Evolutionary conservation across 2,329 filamentous ascomycete species (phyloP), one percentile per base, ranked within the genome.

Genomic region (Akanthomyces muscarius): DNA sequence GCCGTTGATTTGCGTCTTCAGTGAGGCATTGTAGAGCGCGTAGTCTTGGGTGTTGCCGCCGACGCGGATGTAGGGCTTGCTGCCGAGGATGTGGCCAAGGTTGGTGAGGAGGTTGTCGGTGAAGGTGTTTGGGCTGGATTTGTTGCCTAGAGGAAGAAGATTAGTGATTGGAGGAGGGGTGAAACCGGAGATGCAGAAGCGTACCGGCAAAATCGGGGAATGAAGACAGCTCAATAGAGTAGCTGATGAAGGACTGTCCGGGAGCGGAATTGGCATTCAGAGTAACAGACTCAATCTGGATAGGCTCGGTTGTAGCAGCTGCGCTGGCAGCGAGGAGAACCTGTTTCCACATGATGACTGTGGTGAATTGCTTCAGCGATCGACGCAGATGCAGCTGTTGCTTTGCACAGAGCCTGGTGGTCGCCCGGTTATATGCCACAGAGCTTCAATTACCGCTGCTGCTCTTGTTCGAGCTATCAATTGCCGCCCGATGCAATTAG

Each of bases 1-100:
- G 36, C 85, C 85, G 56, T 85, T 78, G 11, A 82, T 74, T 6
- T 81, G 82, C 7, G 76, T 74, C 1, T 76, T 70, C 6, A 86
- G 79, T 4, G 78, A 79, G 1, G 78, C 73, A 66, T 88, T 80
- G 71, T 85, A 88, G 44, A 88, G 76, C 5, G 84, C 84, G 66
- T 83, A 86, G 73, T 89, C 86, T 72, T 89, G 86, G 0, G 86
- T 88, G 68, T 88, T 89, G n/a, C 86, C 86, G 4, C 86, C 86
- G 1, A 89, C 84, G 18, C 86, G 78, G 62, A 89, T 82, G 67
- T 84, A 79, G 2, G 86, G 86, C 65, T 85, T 86, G 7, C 77
- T 78, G 10, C 85, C 85, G 16, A 76, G 77, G 4, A 86, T 69
- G n/a, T 77, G 70, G 1, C 76, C 81, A 23, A 89, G 68, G 63